Conservation (phyloP, 306 rosid species). For the Datisca glomerata region DNA sequence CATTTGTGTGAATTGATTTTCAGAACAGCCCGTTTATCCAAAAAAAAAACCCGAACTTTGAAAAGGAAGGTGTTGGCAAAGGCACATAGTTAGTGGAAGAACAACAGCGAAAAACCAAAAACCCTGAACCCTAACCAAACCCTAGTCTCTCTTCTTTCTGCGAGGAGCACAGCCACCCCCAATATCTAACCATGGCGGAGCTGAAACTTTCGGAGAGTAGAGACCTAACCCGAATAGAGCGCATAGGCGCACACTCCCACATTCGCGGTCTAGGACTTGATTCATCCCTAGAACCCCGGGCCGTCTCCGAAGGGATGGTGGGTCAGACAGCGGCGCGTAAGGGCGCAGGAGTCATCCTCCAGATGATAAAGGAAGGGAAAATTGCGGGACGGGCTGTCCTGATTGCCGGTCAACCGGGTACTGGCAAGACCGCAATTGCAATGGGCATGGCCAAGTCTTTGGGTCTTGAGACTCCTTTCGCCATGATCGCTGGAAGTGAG, state of each 20-base stretch:
- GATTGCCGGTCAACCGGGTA: constrained; percentile 87
- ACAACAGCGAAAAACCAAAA: too few species aligned
- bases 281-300: constrained; percentile 72
- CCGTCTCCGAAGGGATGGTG: constrained; percentile 92
- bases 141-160: not conserved
- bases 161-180: not conserved
- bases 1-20: too few species aligned
- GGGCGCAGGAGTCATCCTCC: constrained; percentile 89
- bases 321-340: constrained; percentile 86
- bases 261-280: constrained; percentile 95
- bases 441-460: constrained; percentile 99
- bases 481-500: constrained; percentile 95
- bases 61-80: too few species aligned
- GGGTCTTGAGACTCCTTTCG: constrained; percentile 89
- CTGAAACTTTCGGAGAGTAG: constrained; percentile 80
- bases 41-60: too few species aligned
- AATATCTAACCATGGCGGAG: constrained; percentile 26
- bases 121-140: constrained; percentile 17
- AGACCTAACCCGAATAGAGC: constrained; percentile 91
- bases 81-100: too few species aligned
- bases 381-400: constrained; percentile 91
- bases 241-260: constrained; percentile 98
- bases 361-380: constrained; percentile 82
- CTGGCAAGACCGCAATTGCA: constrained; percentile 97
- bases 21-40: too few species aligned